Evolutionary conservation across 257 asterid genomes (phyloP).

Genomic region (Ilex aquifolium): DNA sequence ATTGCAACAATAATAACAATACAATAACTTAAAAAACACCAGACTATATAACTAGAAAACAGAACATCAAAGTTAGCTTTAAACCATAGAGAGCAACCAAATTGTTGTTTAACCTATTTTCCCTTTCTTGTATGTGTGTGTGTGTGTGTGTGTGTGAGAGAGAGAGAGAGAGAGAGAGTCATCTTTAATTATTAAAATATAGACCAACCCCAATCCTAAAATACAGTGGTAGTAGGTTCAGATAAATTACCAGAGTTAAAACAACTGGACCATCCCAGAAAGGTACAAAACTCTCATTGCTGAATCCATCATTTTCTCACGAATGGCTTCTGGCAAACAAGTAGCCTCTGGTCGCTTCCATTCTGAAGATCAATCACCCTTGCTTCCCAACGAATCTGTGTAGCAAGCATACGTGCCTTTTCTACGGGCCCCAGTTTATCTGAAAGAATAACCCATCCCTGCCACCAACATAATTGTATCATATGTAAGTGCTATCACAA

Average conservation of each 20-base stretch:
- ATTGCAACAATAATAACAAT: no score
- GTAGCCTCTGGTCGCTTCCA: slow-evolving; percentile 85
- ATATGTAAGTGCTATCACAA: no score
- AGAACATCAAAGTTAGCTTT: neutral
- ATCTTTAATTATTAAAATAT: no score
- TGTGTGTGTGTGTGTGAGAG: no score
- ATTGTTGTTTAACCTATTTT: no score
- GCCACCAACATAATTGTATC: slow-evolving; percentile 6
- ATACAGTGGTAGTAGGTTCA: no score
- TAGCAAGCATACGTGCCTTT: slow-evolving; percentile 51
- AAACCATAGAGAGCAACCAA: neutral
- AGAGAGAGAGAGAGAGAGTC: no score
- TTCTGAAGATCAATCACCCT: slow-evolving; percentile 76
- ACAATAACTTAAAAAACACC: no score
- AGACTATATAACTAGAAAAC: no score
- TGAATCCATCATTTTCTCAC: slow-evolving; percentile 52
- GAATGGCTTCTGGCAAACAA: slow-evolving; percentile 87
- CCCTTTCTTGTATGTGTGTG: neutral
- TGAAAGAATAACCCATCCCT: slow-evolving; percentile 89
- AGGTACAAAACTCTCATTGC: slow-evolving; percentile 15
- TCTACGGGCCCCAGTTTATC: slow-evolving; percentile 60
- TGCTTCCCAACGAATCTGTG: slow-evolving; percentile 90
- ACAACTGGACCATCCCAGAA: slow-evolving; percentile 30
- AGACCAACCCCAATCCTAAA: no score
- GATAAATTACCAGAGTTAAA: slow-evolving; percentile 18